These are phyloP conservation scores for Penicillium roqueforti DNA, from an alignment of 495 filamentous ascomycete species.

Conservation along the genomic window DNA sequence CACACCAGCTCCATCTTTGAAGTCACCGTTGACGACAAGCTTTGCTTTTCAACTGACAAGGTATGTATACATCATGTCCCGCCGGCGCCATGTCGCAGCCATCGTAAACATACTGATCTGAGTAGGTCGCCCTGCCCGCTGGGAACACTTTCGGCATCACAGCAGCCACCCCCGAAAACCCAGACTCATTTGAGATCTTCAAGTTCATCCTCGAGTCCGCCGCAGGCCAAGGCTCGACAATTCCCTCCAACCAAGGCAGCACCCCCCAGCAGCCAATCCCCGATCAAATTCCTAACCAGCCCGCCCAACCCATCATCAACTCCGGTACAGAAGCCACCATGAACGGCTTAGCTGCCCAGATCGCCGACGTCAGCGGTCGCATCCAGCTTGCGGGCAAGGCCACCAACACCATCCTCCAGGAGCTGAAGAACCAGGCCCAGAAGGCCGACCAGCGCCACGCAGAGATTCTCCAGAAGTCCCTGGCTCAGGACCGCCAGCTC, in stretches of 20 bases:
- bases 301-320: constrained; percentile 28
- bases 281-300: constrained; percentile 28
- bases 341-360: constrained; percentile 53
- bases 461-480: constrained; percentile 47
- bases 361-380: constrained; percentile 75
- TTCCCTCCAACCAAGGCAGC: constrained; percentile 24
- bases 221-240: constrained; percentile 34
- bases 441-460: constrained; percentile 57
- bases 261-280: constrained; percentile 30
- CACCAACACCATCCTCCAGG: constrained; percentile 61
- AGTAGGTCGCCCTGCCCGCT: constrained; percentile 63
- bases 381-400: constrained; percentile 72
- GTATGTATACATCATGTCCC: constrained; percentile 30
- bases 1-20: constrained; percentile 59
- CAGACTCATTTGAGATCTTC: constrained; percentile 92
- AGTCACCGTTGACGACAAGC: constrained; percentile 74
- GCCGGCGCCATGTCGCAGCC: neutral
- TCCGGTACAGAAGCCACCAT: constrained; percentile 33
- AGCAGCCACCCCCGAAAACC: constrained; percentile 81
- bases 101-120: neutral
- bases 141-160: constrained; percentile 86
- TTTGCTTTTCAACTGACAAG: constrained; percentile 81
- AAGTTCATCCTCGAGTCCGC: constrained; percentile 67
- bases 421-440: constrained; percentile 46
- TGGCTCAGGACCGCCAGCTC: constrained; percentile 33